A percentile compares a stretch with the other conserved stretches of the same genome.
Evolutionary conservation across 75 land plant species (phyloP).

Genomic region (Cupressus sempervirens): DNA sequence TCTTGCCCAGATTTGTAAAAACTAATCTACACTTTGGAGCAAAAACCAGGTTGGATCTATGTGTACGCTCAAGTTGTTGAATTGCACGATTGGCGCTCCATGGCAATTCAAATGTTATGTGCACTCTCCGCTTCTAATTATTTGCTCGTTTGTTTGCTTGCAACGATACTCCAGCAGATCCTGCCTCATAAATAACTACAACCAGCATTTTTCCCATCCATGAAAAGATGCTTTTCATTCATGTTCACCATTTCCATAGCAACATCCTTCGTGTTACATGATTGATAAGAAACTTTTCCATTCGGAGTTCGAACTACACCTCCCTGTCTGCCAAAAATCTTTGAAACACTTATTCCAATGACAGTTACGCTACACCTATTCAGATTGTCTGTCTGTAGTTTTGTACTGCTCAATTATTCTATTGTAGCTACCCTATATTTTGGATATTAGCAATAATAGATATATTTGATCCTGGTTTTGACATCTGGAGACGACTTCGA

Average conservation of each 20-base stretch:
- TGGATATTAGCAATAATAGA: no score
- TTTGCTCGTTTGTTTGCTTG: conserved; percentile 89
- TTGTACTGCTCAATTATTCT: no score
- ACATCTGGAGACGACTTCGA: no score
- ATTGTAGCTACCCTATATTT: no score
- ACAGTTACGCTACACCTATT: no score
- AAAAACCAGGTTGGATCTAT: conserved; percentile 92
- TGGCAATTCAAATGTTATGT: conserved; percentile 90
- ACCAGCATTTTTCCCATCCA: conserved; percentile 93
- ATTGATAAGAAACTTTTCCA: conserved; percentile 92
- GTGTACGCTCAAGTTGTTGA: conserved; percentile 98
- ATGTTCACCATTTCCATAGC: conserved; percentile 98
- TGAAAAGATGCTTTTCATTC: conserved; percentile 96
- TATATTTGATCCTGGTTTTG: no score
- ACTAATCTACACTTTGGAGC: conserved; percentile 98
- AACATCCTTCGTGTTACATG: conserved; percentile 91
- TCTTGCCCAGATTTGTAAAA: no score
- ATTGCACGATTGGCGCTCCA: conserved; percentile 99
- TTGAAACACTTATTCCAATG: no score
- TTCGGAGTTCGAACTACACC: conserved; percentile 77
- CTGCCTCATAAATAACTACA: conserved; percentile 98
- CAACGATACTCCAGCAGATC: conserved; percentile 97
- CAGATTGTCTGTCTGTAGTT: no score
- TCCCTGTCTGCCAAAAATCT: conserved; percentile 95
- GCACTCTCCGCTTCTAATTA: conserved; percentile 94